Evolutionary conservation across 2,329 filamentous ascomycete species (phyloP).

Genomic region (Hyphodiscus sp.): DNA sequence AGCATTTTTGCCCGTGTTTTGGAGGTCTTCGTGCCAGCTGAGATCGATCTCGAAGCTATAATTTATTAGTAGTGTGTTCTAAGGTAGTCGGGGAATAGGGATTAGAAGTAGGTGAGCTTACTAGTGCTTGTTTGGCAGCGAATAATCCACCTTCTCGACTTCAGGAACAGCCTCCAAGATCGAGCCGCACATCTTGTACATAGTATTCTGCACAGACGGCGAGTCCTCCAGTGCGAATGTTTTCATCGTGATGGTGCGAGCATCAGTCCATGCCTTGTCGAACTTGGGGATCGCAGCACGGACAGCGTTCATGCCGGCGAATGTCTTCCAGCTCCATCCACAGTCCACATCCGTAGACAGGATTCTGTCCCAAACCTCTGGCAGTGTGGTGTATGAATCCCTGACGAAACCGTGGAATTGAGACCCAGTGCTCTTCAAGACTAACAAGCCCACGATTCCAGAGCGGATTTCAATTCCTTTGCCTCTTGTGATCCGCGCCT

Average conservation of each 20-base stretch:
- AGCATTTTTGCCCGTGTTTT: slow-evolving; percentile 93
- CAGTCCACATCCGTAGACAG: slow-evolving; percentile 89
- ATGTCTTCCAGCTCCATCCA: slow-evolving; percentile 76
- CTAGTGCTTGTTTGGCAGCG: slow-evolving; percentile 97
- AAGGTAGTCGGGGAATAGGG: too few relatives aligned
- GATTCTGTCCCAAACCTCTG: slow-evolving; percentile 91
- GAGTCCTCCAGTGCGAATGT: slow-evolving; percentile 87
- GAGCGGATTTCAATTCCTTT: slow-evolving; percentile 71
- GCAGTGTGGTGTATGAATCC: slow-evolving; percentile 87
- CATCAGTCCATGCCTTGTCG: slow-evolving; percentile 69
- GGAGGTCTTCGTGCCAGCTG: slow-evolving; percentile 90
- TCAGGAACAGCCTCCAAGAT: slow-evolving; percentile 72
- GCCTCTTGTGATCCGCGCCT: slow-evolving; percentile 61
- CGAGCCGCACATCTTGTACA: slow-evolving; percentile 96
- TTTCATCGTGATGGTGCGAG: slow-evolving; percentile 81
- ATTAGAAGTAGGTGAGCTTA: slow-evolving; percentile 36
- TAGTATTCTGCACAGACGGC: slow-evolving; percentile 90
- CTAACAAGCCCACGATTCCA: slow-evolving; percentile 72
- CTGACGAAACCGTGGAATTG: slow-evolving; percentile 92
- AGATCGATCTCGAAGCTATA: slow-evolving; percentile 52
- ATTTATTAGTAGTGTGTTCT: slow-evolving; percentile 1
- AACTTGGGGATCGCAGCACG: slow-evolving; percentile 59
- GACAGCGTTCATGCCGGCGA: slow-evolving; percentile 61
- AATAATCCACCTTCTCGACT: slow-evolving; percentile 69
- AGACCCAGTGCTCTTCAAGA: slow-evolving; percentile 94